phyloP scores from a whole-genome alignment of 805 yeast species.

The Saturnispora gosingensis region DNA sequence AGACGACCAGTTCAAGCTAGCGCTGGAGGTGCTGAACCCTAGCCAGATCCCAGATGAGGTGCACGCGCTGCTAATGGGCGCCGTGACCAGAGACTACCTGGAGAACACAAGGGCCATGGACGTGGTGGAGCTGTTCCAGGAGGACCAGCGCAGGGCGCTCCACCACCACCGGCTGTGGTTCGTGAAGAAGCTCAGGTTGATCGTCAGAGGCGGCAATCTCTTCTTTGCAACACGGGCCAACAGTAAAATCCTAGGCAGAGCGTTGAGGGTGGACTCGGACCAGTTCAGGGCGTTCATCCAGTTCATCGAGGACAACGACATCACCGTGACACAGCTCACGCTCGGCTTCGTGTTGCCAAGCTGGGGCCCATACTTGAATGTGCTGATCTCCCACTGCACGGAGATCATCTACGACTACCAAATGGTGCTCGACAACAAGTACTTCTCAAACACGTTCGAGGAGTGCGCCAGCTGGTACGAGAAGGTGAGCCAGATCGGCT shows the following conservation, averaged over 20 bases:
- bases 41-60: not conserved
- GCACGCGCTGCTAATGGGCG: not conserved
- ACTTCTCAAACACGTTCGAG: not conserved
- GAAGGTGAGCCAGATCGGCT: not conserved
- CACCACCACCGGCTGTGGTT: constrained; percentile 1
- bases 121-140: not conserved
- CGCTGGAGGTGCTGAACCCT: not conserved
- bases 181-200: not conserved
- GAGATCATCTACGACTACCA: constrained; percentile 3
- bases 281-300: not conserved
- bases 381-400: not conserved
- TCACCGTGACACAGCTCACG: not conserved
- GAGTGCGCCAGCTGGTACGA: constrained; percentile 1
- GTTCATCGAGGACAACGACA: not conserved
- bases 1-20: not conserved
- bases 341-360: constrained; percentile 1
- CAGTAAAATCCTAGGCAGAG: constrained; percentile 2
- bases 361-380: not conserved
- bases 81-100: not conserved
- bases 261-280: not conserved
- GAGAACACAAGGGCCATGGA: constrained; percentile 1
- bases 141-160: not conserved
- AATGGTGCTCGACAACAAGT: not conserved
- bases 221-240: not conserved
- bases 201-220: constrained; percentile 1